These are phyloP conservation scores for Coriolopsis trogii DNA, from an alignment of 1,284 basidiomycete genomes.

Conservation along the genomic window DNA sequence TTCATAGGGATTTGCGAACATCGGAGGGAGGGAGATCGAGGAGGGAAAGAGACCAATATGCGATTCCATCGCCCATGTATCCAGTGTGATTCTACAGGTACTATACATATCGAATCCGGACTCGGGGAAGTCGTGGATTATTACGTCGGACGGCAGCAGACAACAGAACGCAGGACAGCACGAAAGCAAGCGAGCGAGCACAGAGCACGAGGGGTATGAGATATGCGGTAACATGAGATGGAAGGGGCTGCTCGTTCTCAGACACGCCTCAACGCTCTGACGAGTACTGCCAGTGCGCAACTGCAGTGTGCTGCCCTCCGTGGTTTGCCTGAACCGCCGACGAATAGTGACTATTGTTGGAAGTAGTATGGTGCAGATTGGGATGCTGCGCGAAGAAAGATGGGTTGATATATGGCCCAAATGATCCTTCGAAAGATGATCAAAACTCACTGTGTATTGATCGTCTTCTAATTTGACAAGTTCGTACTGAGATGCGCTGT, in stretches of 20 bases:
- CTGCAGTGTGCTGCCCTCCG: conserved; percentile 27
- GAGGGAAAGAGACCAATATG: background rate
- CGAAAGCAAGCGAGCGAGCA: conserved; percentile 15
- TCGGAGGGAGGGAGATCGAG: background rate
- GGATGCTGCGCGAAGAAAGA: too few relatives aligned
- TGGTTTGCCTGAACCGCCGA: conserved; percentile 28
- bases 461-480: conserved; percentile 64
- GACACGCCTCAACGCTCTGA: conserved; percentile 47
- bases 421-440: too few relatives aligned
- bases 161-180: conserved; percentile 6
- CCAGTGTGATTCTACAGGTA: conserved; percentile 17
- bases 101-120: conserved; percentile 10
- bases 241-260: background rate
- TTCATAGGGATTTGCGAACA: background rate
- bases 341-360: conserved; percentile 32
- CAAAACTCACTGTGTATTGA: conserved; percentile 51
- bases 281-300: conserved; percentile 68
- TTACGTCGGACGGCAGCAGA: conserved; percentile 7
- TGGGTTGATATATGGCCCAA: too few relatives aligned
- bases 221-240: background rate
- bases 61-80: conserved; percentile 2
- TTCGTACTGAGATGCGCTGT: conserved; percentile 36
- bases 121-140: background rate
- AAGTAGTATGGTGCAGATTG: conserved; percentile 27
- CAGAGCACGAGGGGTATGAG: too few relatives aligned